Evolutionary conservation across 2,329 filamentous ascomycete species (phyloP), one percentile per base, ranked within the genome.

Genomic region (Orbilia quercus): DNA sequence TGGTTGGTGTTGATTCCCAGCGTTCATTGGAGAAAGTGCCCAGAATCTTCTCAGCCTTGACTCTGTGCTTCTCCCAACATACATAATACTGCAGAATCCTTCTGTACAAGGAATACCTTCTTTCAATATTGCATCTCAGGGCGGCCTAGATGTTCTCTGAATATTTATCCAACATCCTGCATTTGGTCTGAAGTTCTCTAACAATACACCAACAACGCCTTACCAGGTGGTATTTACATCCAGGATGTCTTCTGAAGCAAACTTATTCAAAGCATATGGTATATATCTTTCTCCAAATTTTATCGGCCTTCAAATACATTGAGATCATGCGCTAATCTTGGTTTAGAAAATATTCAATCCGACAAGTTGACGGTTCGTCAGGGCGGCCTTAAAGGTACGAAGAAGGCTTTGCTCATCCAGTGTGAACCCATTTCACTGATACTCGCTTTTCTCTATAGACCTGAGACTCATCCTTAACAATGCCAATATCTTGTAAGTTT

Each of bases 311-410:
- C 12, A n/a, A n/a, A n/a, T n/a, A n/a, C 12, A 14, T 12, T 55
- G 4, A 28, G 22, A 23, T 31, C 4, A 31, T 31, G 9, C 4
- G 28, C 28, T 31, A 31, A 31, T 31, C 28, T 31, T 31, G 28
- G 28, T 31, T 9, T 48, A 77, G 76, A 77, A 12, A 67, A 63
- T 34, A 74, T 78, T 48, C 50, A 64, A 51, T 77, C 76, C 7
- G 74, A 76, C 20, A 78, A 77, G 44, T 44, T 57, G n/a, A 74
- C 63, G 6, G 58, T 69, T n/a, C 64, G 76, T 22, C 62, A 69
- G 2, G 58, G 16, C 9, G 76, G 75, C 36, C 64, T 76, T 18
- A 67, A 66, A 64, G 76, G 76, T 78, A 50, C 1, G 59, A 34
- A 2, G 14, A 53, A 42, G 23, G 20, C 42, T 31, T 47, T 36